Conservation (phyloP, 2,329 filamentous ascomycete genomes). For the Aspergillus calidoustus region DNA sequence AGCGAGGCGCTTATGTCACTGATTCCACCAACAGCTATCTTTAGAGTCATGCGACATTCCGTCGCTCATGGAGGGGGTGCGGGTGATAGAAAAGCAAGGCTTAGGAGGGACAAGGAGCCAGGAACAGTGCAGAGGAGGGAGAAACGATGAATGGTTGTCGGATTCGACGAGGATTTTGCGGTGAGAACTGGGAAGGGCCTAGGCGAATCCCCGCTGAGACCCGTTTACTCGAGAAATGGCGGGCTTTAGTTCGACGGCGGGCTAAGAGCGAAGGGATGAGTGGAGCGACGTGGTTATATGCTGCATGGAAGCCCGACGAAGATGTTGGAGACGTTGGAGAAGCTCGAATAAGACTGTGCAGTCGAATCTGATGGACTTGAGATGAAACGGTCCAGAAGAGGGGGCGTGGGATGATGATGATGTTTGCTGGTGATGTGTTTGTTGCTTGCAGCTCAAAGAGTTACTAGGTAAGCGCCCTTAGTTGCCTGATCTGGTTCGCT, state of each 20-base stretch:
- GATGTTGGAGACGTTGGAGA: neutral
- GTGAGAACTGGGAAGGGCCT: conserved; percentile 22
- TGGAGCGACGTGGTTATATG: conserved; percentile 29
- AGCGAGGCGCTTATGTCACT: conserved; percentile 35
- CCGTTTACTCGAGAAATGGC: conserved; percentile 14
- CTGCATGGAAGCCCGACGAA: conserved; percentile 36
- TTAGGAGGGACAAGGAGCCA: conserved; percentile 13
- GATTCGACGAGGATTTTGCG: conserved; percentile 24
- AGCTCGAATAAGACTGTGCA: neutral
- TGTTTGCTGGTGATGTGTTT: conserved; percentile 13
- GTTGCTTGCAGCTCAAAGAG: neutral
- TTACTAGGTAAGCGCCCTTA: neutral
- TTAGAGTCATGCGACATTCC: conserved; percentile 34
- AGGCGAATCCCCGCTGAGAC: conserved; percentile 24
- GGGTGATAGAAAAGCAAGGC: conserved; percentile 11
- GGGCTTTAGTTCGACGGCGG: conserved; percentile 11
- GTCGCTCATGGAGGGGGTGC: conserved; percentile 17
- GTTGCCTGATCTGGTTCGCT: conserved; percentile 1
- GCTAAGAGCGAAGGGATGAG: conserved; percentile 25
- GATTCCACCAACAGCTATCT: conserved; percentile 29
- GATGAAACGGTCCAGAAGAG: conserved; percentile 5
- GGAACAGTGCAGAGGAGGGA: conserved; percentile 22
- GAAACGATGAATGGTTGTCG: conserved; percentile 10
- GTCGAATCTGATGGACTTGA: neutral
- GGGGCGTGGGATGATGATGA: conserved; percentile 2